These are phyloP conservation scores for Westerdykella ornata DNA, from an alignment of 2,329 filamentous ascomycete genomes.

Conservation along the genomic window DNA sequence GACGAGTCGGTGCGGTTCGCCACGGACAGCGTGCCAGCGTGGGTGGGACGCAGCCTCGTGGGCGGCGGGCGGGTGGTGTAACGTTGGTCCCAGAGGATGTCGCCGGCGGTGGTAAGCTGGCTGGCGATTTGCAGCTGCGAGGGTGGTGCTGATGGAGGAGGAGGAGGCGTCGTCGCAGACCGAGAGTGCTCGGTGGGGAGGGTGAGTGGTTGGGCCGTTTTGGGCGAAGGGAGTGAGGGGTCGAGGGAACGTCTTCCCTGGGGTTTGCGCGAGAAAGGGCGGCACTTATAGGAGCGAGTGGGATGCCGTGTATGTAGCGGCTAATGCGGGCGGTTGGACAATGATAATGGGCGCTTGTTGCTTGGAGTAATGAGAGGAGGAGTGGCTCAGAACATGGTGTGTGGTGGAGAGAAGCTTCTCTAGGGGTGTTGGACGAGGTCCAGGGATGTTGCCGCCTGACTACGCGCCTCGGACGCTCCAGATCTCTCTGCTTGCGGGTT, in stretches of 20 bases:
- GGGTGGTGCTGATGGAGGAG: neutral
- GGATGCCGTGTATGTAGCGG: neutral
- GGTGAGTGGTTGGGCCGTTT: slow-evolving; percentile 18
- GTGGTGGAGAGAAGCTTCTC: no score
- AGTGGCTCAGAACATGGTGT: neutral
- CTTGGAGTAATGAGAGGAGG: neutral
- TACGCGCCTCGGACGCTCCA: slow-evolving; percentile 1
- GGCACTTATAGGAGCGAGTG: neutral
- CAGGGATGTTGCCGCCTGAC: slow-evolving; percentile 5
- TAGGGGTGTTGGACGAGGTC: neutral
- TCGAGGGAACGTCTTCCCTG: neutral
- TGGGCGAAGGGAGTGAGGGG: slow-evolving; percentile 1
- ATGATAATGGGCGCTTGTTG: neutral
- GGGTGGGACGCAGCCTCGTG: slow-evolving; percentile 42
- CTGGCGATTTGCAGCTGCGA: slow-evolving; percentile 38
- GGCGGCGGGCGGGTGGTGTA: slow-evolving; percentile 44
- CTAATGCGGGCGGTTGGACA: neutral
- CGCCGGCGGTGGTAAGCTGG: slow-evolving; percentile 45
- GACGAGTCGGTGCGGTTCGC: slow-evolving; percentile 46
- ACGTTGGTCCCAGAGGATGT: slow-evolving; percentile 46
- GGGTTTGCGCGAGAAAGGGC: neutral
- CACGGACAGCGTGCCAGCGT: slow-evolving; percentile 45
- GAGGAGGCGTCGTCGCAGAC: slow-evolving; percentile 18
- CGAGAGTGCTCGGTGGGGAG: slow-evolving; percentile 14
- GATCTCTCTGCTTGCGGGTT: neutral